phyloP scores from a whole-genome alignment of 495 filamentous ascomycete species.

The Podospora australis region DNA sequence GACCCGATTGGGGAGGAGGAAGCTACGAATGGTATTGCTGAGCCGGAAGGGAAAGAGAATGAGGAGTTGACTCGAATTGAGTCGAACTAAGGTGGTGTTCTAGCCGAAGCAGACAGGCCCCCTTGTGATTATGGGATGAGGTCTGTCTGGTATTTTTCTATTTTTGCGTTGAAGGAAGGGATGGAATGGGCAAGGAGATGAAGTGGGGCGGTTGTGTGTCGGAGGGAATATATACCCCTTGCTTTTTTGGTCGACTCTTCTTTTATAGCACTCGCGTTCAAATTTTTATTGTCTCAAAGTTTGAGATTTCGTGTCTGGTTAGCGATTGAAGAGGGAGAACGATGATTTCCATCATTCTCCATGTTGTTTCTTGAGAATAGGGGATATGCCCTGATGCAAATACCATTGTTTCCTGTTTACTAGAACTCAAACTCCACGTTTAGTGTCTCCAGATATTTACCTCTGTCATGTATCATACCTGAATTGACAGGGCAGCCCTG shows the following conservation, averaged over 20 bases:
- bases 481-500: too few species aligned
- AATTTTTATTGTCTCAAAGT: not conserved
- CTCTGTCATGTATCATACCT: too few species aligned
- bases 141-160: not conserved
- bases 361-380: too few species aligned
- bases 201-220: too few species aligned
- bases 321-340: not conserved
- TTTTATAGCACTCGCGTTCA: not conserved
- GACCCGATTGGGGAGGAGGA: conserved; percentile 22
- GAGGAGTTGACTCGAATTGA: not conserved
- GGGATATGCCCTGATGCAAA: too few species aligned
- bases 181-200: too few species aligned
- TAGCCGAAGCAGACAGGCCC: too few species aligned
- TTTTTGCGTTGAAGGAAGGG: not conserved
- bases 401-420: too few species aligned
- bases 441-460: too few species aligned
- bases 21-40: not conserved
- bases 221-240: conserved; percentile 13
- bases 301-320: not conserved
- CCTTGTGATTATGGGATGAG: not conserved
- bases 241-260: conserved; percentile 2
- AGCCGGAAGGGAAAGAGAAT: not conserved
- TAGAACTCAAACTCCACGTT: too few species aligned
- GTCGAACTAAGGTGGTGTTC: not conserved
- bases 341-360: not conserved